Evolutionary conservation across 2,329 filamentous ascomycete genomes (phyloP).

Genomic region (Fonsecaea pedrosoi): DNA sequence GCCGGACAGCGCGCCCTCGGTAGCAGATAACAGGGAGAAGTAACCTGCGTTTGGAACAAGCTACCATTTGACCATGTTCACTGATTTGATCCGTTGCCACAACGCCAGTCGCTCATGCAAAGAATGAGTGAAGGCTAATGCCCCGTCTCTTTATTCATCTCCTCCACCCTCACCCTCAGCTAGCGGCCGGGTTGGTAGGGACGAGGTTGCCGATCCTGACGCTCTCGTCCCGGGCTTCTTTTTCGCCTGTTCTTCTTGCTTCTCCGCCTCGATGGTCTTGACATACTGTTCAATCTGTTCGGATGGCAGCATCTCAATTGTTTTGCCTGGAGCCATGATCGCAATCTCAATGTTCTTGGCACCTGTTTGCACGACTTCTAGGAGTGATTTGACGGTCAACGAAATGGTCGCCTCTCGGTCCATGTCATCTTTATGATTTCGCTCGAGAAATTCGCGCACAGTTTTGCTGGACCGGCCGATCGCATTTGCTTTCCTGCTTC

Average conservation of each 20-base stretch:
- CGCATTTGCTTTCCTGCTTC: slow-evolving; percentile 91
- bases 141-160: slow-evolving; percentile 28
- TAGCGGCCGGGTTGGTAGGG: slow-evolving; percentile 69
- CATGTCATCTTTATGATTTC: slow-evolving; percentile 99
- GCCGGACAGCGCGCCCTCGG: not conserved
- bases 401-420: slow-evolving; percentile 95
- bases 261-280: slow-evolving; percentile 99
- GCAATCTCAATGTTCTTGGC: slow-evolving; percentile 99
- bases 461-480: slow-evolving; percentile 99
- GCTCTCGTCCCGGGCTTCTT: slow-evolving; percentile 76
- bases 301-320: slow-evolving; percentile 89
- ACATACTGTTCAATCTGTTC: slow-evolving; percentile 98
- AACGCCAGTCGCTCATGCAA: slow-evolving; percentile 40
- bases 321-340: slow-evolving; percentile 91
- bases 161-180: slow-evolving; percentile 52
- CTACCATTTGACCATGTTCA: slow-evolving; percentile 4
- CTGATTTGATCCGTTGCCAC: slow-evolving; percentile 29
- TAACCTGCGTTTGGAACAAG: slow-evolving; percentile 4
- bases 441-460: slow-evolving; percentile 96
- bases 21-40: not conserved
- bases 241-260: slow-evolving; percentile 97
- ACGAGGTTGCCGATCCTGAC: slow-evolving; percentile 58
- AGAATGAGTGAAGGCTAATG: slow-evolving; percentile 13
- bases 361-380: slow-evolving; percentile 97
- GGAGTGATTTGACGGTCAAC: slow-evolving; percentile 94